These are phyloP conservation scores for Prunus padus DNA, from an alignment of 306 rosid genomes.

Conservation along the genomic window DNA sequence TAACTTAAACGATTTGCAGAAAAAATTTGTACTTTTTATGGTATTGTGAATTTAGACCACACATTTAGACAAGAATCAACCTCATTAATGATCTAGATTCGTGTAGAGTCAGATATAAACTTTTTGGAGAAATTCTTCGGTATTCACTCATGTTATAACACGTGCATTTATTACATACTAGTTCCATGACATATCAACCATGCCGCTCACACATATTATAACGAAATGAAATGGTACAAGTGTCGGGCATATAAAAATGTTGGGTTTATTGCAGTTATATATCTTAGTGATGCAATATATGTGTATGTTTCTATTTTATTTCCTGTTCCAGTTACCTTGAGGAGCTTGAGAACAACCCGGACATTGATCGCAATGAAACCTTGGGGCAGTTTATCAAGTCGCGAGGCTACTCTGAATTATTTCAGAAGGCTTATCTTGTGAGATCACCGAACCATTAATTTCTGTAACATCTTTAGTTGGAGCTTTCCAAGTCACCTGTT, in stretches of 20 bases:
- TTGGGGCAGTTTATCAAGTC: conserved; percentile 68
- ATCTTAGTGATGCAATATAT: too few species aligned
- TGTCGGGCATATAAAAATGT: too few species aligned
- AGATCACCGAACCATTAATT: conserved; percentile 13
- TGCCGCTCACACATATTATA: too few species aligned
- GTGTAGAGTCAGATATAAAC: too few species aligned
- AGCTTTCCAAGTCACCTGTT: background rate
- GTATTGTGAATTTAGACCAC: background rate
- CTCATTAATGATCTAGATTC: background rate
- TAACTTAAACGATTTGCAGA: background rate
- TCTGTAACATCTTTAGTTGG: background rate
- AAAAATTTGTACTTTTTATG: too few species aligned
- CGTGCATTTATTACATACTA: too few species aligned
- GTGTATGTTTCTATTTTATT: background rate
- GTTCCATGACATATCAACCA: too few species aligned
- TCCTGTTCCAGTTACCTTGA: conserved; percentile 65
- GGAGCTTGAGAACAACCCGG: conserved; percentile 61
- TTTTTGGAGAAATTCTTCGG: too few species aligned
- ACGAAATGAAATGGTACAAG: too few species aligned
- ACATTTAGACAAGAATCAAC: too few species aligned
- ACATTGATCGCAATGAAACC: conserved; percentile 67
- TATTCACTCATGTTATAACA: too few species aligned
- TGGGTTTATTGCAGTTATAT: too few species aligned
- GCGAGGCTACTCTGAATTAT: conserved; percentile 72
- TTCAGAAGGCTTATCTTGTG: conserved; percentile 82